Evolutionary conservation across 2,329 filamentous ascomycete species (phyloP).

Genomic region (Endocalyx cinctus): DNA sequence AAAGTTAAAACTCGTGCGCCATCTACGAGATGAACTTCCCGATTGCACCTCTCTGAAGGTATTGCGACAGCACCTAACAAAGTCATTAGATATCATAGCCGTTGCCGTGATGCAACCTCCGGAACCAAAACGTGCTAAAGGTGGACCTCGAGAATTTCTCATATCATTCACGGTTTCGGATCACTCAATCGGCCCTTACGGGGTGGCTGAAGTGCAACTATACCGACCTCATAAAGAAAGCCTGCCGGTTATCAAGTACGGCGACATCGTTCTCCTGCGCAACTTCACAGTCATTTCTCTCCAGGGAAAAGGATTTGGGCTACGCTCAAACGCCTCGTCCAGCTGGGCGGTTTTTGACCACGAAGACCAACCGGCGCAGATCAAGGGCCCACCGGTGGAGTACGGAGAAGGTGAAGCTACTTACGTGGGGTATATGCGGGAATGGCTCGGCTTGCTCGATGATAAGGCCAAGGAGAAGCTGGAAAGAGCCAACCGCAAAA

Average conservation of each 20-base stretch:
- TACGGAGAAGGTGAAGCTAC: conserved; percentile 43
- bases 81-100: conserved; percentile 49
- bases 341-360: conserved; percentile 60
- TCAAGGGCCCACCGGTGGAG: conserved; percentile 58
- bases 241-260: conserved; percentile 49
- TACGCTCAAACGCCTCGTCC: conserved; percentile 50
- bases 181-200: conserved; percentile 45
- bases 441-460: conserved; percentile 47
- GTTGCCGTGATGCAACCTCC: conserved; percentile 48
- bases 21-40: conserved; percentile 44
- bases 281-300: conserved; percentile 51
- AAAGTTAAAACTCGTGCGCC: conserved; percentile 42
- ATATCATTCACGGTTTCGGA: conserved; percentile 56
- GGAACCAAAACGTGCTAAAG: conserved; percentile 49
- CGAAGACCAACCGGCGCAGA: conserved; percentile 41
- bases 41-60: conserved; percentile 50
- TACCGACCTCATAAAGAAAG: conserved; percentile 55
- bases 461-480: conserved; percentile 41
- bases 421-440: conserved; percentile 44
- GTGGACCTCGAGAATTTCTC: conserved; percentile 55
- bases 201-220: conserved; percentile 51
- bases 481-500: conserved; percentile 41
- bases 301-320: conserved; percentile 50
- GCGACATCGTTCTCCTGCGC: conserved; percentile 56
- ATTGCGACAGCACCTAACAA: conserved; percentile 45